Evolutionary conservation across 108 stramenopile genomes (phyloP).

Genomic region (Fistulifera pelliculosa): DNA sequence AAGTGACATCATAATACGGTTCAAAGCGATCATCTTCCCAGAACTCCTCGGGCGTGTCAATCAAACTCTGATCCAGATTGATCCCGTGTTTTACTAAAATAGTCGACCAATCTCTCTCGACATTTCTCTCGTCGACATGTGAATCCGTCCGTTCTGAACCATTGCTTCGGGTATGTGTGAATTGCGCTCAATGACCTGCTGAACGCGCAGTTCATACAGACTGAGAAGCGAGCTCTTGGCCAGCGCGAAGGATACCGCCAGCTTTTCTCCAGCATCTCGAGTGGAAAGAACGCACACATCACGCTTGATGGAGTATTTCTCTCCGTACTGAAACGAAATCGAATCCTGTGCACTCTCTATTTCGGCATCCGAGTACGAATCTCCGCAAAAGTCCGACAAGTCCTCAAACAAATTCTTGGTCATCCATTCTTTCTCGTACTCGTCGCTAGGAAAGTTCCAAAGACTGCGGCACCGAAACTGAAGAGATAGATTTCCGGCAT

Average conservation of each 20-base stretch:
- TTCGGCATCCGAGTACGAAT: constrained; percentile 19
- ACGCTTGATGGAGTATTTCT: constrained; percentile 21
- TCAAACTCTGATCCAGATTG: constrained; percentile 32
- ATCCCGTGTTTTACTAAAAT: constrained; percentile 39
- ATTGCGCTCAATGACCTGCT: constrained; percentile 29
- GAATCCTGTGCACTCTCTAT: constrained; percentile 35
- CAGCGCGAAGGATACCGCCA: constrained; percentile 36
- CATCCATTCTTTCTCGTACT: constrained; percentile 25
- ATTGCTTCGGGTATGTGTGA: constrained; percentile 37
- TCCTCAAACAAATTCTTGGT: constrained; percentile 22
- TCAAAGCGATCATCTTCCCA: constrained; percentile 49
- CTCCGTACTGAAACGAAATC: constrained; percentile 36
- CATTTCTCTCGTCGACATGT: constrained; percentile 26
- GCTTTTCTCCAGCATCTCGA: constrained; percentile 36
- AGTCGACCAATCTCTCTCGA: constrained; percentile 30
- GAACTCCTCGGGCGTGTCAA: constrained; percentile 40
- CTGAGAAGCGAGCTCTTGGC: constrained; percentile 28
- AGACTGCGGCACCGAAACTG: constrained; percentile 34
- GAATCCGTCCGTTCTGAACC: constrained; percentile 27
- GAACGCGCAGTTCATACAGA: constrained; percentile 31
- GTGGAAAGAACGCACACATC: constrained; percentile 35
- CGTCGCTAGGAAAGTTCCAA: constrained; percentile 35
- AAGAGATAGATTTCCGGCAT: constrained; percentile 43
- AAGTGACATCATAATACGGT: constrained; percentile 23
- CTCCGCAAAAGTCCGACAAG: constrained; percentile 19